phyloP scores from a whole-genome alignment of 1,284 basidiomycete species.

The Trichosporon faecale region DNA sequence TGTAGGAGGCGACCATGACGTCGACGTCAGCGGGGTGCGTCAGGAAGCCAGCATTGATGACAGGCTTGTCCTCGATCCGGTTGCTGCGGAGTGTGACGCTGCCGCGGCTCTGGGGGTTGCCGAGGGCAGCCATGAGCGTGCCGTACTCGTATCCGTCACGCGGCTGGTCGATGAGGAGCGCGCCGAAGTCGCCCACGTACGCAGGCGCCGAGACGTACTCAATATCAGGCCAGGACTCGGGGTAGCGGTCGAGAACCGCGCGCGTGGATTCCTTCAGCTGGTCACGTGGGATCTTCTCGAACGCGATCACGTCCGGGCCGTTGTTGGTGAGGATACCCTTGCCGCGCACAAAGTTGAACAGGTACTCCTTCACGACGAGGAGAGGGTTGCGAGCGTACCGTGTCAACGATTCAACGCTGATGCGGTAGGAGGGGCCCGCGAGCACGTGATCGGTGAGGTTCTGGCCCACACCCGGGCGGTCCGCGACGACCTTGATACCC shows the following conservation, averaged over 20 bases:
- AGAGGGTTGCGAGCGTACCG: background rate
- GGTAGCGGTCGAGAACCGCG: background rate
- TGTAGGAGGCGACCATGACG: constrained; percentile 11
- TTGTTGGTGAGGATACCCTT: constrained; percentile 7
- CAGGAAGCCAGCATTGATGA: constrained; percentile 10
- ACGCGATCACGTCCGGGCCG: background rate
- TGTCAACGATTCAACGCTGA: constrained; percentile 6
- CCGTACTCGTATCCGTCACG: constrained; percentile 15
- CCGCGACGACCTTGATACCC: constrained; percentile 21
- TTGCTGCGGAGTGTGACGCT: background rate
- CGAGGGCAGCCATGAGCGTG: constrained; percentile 8
- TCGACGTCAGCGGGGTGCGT: constrained; percentile 14
- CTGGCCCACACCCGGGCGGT: constrained; percentile 26
- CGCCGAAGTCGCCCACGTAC: constrained; percentile 4
- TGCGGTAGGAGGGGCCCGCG: constrained; percentile 9
- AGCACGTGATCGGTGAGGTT: constrained; percentile 30
- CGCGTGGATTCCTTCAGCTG: background rate
- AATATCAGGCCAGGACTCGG: constrained; percentile 6
- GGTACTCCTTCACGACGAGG: background rate
- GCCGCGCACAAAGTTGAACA: background rate
- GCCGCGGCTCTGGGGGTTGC: background rate
- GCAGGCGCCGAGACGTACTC: constrained; percentile 7
- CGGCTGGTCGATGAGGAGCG: constrained; percentile 1
- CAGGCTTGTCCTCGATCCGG: background rate
- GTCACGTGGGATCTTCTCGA: background rate